phyloP scores from a whole-genome alignment of 2,329 filamentous ascomycete genomes.

The Amesomyces nigricolor region DNA sequence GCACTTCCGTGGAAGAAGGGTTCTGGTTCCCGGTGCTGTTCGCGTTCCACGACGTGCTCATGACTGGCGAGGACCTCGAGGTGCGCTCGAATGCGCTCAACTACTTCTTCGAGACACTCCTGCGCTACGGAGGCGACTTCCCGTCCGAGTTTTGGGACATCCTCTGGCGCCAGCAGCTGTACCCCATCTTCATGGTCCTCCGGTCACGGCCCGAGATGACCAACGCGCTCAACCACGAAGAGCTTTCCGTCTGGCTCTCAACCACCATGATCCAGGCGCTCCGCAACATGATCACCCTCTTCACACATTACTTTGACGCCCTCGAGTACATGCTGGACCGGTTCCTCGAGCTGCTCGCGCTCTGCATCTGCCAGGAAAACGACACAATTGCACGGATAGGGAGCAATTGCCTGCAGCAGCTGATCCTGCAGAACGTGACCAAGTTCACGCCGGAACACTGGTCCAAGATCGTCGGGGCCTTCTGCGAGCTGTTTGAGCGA shows the following conservation, averaged over 20 bases:
- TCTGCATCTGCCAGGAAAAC: constrained; percentile 98
- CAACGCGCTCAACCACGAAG: constrained; percentile 91
- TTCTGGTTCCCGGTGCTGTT: constrained; percentile 99
- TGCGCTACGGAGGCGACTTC: constrained; percentile 85
- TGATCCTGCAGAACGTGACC: constrained; percentile 92
- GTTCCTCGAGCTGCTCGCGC: constrained; percentile 87
- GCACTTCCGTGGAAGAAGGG: constrained; percentile 89
- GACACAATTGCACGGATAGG: constrained; percentile 97
- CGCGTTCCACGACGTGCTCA: constrained; percentile 96
- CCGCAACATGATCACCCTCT: constrained; percentile 96
- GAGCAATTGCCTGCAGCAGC: constrained; percentile 93
- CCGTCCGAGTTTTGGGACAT: constrained; percentile 97
- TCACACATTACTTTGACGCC: constrained; percentile 96
- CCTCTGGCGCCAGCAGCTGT: constrained; percentile 91
- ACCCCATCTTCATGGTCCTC: constrained; percentile 97
- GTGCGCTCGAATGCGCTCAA: constrained; percentile 86
- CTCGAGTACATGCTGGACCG: constrained; percentile 97
- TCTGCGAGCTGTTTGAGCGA: constrained; percentile 89
- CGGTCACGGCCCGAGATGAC: constrained; percentile 95
- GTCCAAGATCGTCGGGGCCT: constrained; percentile 89
- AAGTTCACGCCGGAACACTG: constrained; percentile 88
- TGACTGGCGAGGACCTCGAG: constrained; percentile 98
- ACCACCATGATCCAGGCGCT: constrained; percentile 99
- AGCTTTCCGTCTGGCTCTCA: constrained; percentile 95
- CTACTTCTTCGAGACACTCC: constrained; percentile 92